Evolutionary conservation across 2,329 filamentous ascomycete species (phyloP).

Genomic region (Uncinocarpus reesii): DNA sequence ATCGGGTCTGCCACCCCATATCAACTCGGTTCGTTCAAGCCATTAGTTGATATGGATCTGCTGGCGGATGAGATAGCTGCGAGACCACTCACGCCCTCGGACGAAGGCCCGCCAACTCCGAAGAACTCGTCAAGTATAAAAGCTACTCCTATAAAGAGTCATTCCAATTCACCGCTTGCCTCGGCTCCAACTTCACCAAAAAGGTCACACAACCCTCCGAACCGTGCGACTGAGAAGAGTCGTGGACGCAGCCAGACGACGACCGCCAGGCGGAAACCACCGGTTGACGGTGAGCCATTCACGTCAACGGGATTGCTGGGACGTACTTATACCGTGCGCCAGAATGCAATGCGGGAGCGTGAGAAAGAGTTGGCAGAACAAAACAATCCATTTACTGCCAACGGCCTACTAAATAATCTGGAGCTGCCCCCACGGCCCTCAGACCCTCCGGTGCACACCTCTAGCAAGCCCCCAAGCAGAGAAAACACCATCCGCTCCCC

Average conservation of each 20-base stretch:
- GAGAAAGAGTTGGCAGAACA: constrained; percentile 21
- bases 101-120: neutral
- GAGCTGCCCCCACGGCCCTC: constrained; percentile 9
- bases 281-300: constrained; percentile 25
- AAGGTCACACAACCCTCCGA: neutral
- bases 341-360: constrained; percentile 32
- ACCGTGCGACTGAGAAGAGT: constrained; percentile 2
- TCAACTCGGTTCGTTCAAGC: constrained; percentile 56
- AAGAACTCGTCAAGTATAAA: neutral
- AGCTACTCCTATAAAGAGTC: neutral
- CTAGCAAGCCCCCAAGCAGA: constrained; percentile 22
- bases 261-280: neutral
- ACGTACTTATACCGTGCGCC: constrained; percentile 32
- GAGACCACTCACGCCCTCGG: neutral
- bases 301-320: constrained; percentile 30
- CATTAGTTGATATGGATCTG: constrained; percentile 34
- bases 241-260: constrained; percentile 10
- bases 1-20: constrained; percentile 39
- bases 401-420: constrained; percentile 44
- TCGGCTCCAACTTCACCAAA: constrained; percentile 11
- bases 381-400: constrained; percentile 41
- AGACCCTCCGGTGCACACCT: constrained; percentile 10
- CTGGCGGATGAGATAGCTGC: neutral
- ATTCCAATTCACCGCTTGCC: constrained; percentile 3
- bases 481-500: constrained; percentile 27